phyloP scores from a whole-genome alignment of 1,284 basidiomycete genomes.

The Cryptococcus amylolentus region DNA sequence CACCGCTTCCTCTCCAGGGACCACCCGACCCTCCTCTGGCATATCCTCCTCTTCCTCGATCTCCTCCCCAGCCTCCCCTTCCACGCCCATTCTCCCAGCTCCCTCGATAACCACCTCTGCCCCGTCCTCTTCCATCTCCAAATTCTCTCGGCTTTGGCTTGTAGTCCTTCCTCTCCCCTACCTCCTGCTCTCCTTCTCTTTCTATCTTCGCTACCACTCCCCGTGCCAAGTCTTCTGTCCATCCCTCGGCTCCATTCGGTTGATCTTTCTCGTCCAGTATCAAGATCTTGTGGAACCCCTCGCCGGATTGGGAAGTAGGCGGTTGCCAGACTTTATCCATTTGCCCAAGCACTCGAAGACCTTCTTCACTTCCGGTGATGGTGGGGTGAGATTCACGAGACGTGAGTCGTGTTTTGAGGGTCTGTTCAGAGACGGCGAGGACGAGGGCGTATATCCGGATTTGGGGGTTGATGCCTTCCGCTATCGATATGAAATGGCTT shows the following conservation, averaged over 20 bases:
- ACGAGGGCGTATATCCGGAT: slow-evolving; percentile 24
- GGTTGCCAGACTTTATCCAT: slow-evolving; percentile 33
- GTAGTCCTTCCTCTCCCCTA: not conserved
- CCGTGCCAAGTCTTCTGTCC: slow-evolving; percentile 3
- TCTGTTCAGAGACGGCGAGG: slow-evolving; percentile 19
- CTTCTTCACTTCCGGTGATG: slow-evolving; percentile 35
- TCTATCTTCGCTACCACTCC: slow-evolving; percentile 13
- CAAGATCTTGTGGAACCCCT: slow-evolving; percentile 38
- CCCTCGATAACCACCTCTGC: not conserved
- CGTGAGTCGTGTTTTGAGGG: slow-evolving; percentile 31
- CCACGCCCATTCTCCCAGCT: not conserved
- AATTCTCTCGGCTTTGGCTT: not conserved
- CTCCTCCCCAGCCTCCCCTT: not conserved
- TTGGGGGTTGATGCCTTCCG: slow-evolving; percentile 10
- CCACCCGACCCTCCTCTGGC: not conserved
- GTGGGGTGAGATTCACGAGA: slow-evolving; percentile 41
- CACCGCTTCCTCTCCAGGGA: not conserved
- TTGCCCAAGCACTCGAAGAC: slow-evolving; percentile 34
- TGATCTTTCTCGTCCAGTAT: slow-evolving; percentile 25
- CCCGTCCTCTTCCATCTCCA: not conserved
- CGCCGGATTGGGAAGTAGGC: slow-evolving; percentile 22
- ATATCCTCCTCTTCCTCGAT: not conserved
- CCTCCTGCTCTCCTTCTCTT: slow-evolving; percentile 1
- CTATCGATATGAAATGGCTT: slow-evolving; percentile 43
- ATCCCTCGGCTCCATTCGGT: slow-evolving; percentile 25